These are phyloP conservation scores for Linnemannia exigua DNA, from an alignment of 192 early-diverging fungal genomes.

Conservation along the genomic window DNA sequence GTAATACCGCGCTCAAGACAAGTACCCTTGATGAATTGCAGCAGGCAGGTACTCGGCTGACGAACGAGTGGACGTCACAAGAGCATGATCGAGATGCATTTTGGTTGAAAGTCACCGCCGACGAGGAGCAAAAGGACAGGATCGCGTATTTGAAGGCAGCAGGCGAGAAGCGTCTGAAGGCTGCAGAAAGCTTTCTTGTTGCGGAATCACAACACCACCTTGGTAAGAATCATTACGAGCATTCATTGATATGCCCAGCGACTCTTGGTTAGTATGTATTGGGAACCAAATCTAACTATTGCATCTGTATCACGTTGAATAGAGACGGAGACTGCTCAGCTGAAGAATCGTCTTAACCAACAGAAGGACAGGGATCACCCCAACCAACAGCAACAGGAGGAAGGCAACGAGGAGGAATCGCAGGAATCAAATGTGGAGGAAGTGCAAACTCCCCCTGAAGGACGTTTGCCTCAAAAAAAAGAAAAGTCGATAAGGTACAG, in stretches of 20 bases:
- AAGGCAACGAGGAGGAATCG: background rate
- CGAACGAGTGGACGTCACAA: background rate
- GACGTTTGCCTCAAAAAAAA: background rate
- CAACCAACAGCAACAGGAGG: background rate
- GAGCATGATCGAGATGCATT: background rate
- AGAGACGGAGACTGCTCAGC: background rate
- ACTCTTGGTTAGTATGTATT: background rate
- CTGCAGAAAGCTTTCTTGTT: background rate
- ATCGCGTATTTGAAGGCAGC: background rate
- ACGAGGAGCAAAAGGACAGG: slow-evolving; percentile 14
- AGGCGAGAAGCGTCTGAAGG: background rate
- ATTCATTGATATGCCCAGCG: background rate
- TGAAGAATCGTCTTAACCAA: too few relatives aligned
- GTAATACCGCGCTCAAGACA: background rate
- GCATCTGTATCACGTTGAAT: background rate
- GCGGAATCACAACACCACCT: background rate
- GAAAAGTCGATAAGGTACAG: background rate
- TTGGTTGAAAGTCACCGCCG: background rate
- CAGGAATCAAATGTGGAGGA: background rate
- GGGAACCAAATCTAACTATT: background rate
- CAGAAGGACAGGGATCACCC: background rate
- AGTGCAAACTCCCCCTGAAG: background rate
- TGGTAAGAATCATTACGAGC: background rate
- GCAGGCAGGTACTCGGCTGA: slow-evolving; percentile 4
- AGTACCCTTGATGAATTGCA: background rate